phyloP scores from a whole-genome alignment of 805 yeast genomes.

The Barnettozyma pratensis region DNA sequence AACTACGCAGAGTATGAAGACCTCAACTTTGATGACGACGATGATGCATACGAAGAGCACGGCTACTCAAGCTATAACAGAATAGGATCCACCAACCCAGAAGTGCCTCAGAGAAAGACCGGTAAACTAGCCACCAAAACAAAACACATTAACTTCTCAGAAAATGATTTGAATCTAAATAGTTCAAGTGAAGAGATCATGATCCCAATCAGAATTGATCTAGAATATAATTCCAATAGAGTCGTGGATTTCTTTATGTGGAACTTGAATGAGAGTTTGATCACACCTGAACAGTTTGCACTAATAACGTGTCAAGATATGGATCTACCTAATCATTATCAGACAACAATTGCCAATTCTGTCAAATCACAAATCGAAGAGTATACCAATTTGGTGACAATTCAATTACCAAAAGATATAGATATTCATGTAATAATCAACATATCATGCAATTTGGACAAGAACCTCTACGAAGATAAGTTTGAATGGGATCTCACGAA shows the following conservation, averaged over 20 bases:
- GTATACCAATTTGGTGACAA: constrained; percentile 54
- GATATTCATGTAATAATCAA: constrained; percentile 75
- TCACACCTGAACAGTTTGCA: constrained; percentile 90
- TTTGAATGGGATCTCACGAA: constrained; percentile 86
- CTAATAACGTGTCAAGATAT: constrained; percentile 74
- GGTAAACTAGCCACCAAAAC: constrained; percentile 22
- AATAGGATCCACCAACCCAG: background rate
- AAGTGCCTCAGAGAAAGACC: constrained; percentile 8
- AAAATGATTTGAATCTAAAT: constrained; percentile 20
- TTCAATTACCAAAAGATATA: constrained; percentile 62
- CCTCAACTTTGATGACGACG: constrained; percentile 51
- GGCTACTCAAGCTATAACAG: constrained; percentile 3
- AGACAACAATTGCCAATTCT: constrained; percentile 58
- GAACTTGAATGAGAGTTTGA: constrained; percentile 76
- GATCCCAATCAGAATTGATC: constrained; percentile 82
- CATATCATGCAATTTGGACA: constrained; percentile 75
- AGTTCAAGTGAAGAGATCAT: constrained; percentile 56
- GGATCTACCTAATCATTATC: constrained; percentile 66
- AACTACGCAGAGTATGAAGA: constrained; percentile 83
- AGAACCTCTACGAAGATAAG: constrained; percentile 81
- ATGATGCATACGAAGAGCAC: constrained; percentile 27
- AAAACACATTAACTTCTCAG: constrained; percentile 22
- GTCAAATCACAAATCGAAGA: constrained; percentile 81
- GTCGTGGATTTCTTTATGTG: constrained; percentile 86
- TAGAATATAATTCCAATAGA: constrained; percentile 81